These are phyloP conservation scores for Dactylellina parvicollis DNA, from an alignment of 2,329 filamentous ascomycete genomes.

Conservation along the genomic window DNA sequence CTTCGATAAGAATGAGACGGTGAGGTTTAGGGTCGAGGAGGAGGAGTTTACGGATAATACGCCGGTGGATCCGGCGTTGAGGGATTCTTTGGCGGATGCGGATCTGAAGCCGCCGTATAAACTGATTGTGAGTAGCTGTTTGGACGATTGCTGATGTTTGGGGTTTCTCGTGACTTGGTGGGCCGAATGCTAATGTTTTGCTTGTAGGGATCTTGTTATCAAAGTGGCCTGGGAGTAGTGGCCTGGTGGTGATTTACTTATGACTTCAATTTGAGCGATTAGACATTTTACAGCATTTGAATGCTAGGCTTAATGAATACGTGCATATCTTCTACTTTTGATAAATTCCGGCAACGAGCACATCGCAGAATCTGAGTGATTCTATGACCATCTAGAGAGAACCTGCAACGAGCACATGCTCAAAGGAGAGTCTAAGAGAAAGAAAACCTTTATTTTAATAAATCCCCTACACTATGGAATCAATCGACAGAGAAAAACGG, in stretches of 20 bases:
- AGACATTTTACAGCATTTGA: constrained; percentile 28
- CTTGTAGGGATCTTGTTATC: constrained; percentile 56
- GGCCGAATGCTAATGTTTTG: background rate
- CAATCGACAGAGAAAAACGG: constrained; percentile 3
- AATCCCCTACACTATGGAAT: constrained; percentile 16
- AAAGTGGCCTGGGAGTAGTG: constrained; percentile 58
- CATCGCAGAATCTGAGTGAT: background rate
- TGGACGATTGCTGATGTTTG: background rate
- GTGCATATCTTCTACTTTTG: background rate
- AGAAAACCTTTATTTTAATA: constrained; percentile 13
- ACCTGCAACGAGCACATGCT: background rate
- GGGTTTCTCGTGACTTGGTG: background rate
- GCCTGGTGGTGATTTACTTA: constrained; percentile 56
- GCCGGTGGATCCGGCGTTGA: constrained; percentile 69
- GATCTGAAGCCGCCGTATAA: constrained; percentile 76
- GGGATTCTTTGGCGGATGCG: constrained; percentile 62
- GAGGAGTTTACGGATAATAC: constrained; percentile 93
- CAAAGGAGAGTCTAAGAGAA: background rate
- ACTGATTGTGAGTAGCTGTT: constrained; percentile 63
- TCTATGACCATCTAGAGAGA: constrained; percentile 3
- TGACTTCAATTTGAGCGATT: constrained; percentile 34
- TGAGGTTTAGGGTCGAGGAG: constrained; percentile 83
- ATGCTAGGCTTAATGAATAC: too few species aligned
- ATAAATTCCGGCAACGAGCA: background rate
- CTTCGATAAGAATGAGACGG: constrained; percentile 89